These are phyloP conservation scores for Talaromyces amestolkiae DNA, from an alignment of 2,329 filamentous ascomycete species.

Conservation along the genomic window DNA sequence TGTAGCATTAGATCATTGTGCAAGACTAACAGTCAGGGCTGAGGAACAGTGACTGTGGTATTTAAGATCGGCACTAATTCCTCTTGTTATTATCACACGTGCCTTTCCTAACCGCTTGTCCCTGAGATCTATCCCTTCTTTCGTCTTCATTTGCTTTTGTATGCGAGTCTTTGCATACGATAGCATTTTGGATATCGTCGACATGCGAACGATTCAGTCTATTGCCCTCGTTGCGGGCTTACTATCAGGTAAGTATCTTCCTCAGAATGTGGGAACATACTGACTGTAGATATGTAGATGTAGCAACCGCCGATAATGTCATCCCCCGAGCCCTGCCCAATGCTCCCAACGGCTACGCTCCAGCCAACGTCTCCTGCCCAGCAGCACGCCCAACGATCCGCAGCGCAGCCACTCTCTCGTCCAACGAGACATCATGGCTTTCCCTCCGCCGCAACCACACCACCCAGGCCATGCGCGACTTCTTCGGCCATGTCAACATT, in stretches of 20 bases:
- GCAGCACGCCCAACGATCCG: conserved; percentile 67
- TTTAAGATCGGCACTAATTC: neutral
- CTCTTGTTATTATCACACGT: neutral
- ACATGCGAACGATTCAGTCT: conserved; percentile 6
- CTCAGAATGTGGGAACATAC: neutral
- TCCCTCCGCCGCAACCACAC: conserved; percentile 68
- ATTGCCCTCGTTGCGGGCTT: conserved; percentile 13
- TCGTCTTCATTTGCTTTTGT: neutral
- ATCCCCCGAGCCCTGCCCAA: conserved; percentile 49
- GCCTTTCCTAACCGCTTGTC: neutral
- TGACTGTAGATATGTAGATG: neutral
- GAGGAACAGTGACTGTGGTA: neutral
- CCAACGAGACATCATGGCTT: conserved; percentile 72
- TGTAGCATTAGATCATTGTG: neutral
- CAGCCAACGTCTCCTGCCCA: conserved; percentile 67
- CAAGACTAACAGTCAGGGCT: neutral
- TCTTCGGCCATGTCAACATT: conserved; percentile 69
- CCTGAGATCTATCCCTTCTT: neutral
- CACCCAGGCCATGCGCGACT: conserved; percentile 68
- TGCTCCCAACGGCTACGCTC: conserved; percentile 69
- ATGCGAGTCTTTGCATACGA: neutral
- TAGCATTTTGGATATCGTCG: neutral
- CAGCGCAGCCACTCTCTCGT: conserved; percentile 60
- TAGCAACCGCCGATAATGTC: conserved; percentile 1
- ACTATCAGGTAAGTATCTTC: conserved; percentile 10